Evolutionary conservation across 2,329 filamentous ascomycete genomes (phyloP).

Genomic region (Pseudogymnoascus sp.): DNA sequence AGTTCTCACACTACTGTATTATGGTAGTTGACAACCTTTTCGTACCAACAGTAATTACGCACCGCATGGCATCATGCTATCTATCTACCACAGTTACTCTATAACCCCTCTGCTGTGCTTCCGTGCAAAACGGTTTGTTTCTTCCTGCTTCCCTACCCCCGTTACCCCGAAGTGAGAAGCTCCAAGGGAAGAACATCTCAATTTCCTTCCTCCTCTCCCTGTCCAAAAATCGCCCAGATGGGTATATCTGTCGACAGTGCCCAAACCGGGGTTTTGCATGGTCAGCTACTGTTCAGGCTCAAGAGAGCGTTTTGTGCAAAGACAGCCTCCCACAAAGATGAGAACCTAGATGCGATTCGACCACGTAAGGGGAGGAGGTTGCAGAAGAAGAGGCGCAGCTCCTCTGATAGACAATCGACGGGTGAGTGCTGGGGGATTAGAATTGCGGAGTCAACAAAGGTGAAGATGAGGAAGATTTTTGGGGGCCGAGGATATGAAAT

Average conservation of each 20-base stretch:
- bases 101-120: neutral
- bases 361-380: neutral
- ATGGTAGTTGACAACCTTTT: neutral
- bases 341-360: neutral
- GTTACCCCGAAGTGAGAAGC: neutral
- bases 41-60: neutral
- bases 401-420: neutral
- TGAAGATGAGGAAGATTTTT: neutral
- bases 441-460: neutral
- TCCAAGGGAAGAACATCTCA: neutral
- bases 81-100: neutral
- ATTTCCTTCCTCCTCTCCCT: neutral
- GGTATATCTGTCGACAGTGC: neutral
- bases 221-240: neutral
- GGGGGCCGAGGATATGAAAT: neutral
- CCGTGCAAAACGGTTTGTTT: neutral
- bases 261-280: neutral
- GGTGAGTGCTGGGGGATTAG: neutral
- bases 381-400: neutral
- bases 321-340: neutral
- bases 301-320: neutral
- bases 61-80: neutral
- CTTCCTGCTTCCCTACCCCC: too few relatives aligned
- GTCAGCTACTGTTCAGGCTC: neutral
- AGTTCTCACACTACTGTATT: neutral